A percentile compares a stretch with the other conserved stretches of the same genome.
These are phyloP conservation scores for Calonectria pseudoreteaudii DNA, from an alignment of 2,329 filamentous ascomycete genomes.

Conservation along the genomic window DNA sequence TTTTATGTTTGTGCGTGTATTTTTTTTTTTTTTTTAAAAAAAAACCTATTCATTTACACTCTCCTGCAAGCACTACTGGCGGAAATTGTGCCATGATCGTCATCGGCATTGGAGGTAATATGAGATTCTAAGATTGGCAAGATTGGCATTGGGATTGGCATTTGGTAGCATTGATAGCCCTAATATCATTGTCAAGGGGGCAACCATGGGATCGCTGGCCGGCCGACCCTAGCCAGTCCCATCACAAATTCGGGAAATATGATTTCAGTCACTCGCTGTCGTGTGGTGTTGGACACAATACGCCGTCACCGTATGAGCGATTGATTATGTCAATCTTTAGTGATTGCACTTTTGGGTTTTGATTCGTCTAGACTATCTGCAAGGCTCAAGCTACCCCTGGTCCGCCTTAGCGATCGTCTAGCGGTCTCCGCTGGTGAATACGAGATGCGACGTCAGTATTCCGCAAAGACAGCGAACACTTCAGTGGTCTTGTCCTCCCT, in stretches of 20 bases:
- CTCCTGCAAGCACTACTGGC: neutral
- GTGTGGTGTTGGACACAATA: neutral
- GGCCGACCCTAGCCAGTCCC: neutral
- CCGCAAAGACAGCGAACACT: neutral
- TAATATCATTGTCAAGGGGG: neutral
- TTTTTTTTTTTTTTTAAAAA: too few relatives aligned
- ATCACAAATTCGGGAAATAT: neutral
- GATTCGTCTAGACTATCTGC: slow-evolving; percentile 6
- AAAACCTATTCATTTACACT: neutral
- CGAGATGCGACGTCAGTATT: slow-evolving; percentile 17
- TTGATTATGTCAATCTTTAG: slow-evolving; percentile 1
- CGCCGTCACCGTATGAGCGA: neutral
- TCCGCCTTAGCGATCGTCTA: neutral
- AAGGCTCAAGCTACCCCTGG: slow-evolving; percentile 6
- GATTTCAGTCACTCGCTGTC: neutral
- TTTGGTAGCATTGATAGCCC: slow-evolving; percentile 8
- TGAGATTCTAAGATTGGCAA: slow-evolving; percentile 7
- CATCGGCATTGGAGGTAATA: neutral
- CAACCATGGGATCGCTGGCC: neutral
- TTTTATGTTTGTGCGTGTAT: too few relatives aligned
- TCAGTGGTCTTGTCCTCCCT: neutral
- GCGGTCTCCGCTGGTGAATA: slow-evolving; percentile 7
- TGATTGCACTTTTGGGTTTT: neutral
- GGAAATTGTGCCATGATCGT: neutral
- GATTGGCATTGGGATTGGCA: slow-evolving; percentile 19